Evolutionary conservation across 2,329 filamentous ascomycete genomes (phyloP), one percentile per base, ranked within the genome.

Genomic region (Metarhizium robertsii): DNA sequence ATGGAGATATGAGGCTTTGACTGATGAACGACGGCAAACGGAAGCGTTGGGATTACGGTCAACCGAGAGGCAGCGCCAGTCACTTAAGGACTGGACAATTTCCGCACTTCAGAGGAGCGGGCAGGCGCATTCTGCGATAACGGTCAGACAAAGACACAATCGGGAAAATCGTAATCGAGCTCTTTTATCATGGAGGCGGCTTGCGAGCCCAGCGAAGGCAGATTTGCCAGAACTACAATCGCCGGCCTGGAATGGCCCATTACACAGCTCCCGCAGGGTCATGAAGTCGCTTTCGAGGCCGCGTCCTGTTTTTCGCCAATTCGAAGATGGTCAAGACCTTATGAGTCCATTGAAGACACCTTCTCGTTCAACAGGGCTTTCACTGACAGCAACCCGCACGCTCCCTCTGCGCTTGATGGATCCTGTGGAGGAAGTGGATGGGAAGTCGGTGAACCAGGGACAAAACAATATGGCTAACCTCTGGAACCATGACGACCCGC

Each of bases 351-450:
- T 72, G 14, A 70, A 72, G 50, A 78, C 75, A 7, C 75, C 75
- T 2, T 78, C 74, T n/a, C 73, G 73, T 52, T 73, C 74, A 69
- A 76, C 73, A 2, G 72, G 76, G 3, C 66, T 71, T 52, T 65
- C 71, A 6, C 66, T 71, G 34, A 67, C 71, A 5, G 67, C 73
- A 57, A 64, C 68, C 6, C 70, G 67, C 34, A 61, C 64, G 2
- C 43, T 66, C 25, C 58, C 62, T 10, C 54, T 64, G 25, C 63
- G 62, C 30, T 61, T 62, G 14, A 70, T 71, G 61, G 62, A 66
- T 16, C 59, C 68, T 14, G 58, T 71, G 14, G 64, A 59, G 52
- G 69, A 71, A 59, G 60, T 58, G 5, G 63, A 70, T 47, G 67
- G 69, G 52, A 61, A 65, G 32, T 56, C 57, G 6, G 34, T 50